phyloP scores from a whole-genome alignment of 2,329 filamentous ascomycete genomes.

The Fusarium devonianum region DNA sequence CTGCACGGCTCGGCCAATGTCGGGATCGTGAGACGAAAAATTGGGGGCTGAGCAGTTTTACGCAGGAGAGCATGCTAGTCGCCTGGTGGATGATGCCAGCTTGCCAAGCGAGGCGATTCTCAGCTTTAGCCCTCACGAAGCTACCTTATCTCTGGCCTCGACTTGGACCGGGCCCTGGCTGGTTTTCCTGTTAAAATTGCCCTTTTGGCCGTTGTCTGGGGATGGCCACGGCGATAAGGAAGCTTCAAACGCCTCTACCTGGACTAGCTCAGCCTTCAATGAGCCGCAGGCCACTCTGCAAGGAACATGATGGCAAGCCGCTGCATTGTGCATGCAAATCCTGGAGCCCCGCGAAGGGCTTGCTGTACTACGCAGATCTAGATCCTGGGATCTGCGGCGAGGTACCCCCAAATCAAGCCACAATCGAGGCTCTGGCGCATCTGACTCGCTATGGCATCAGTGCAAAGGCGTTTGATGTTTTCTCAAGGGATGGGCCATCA shows the following conservation, averaged over 20 bases:
- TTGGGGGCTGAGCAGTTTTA: constrained; percentile 15
- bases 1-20: constrained; percentile 38
- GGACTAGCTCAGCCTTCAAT: constrained; percentile 22
- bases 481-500: constrained; percentile 1
- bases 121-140: too few relatives aligned
- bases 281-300: constrained; percentile 39
- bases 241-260: constrained; percentile 16
- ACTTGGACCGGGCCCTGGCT: constrained; percentile 8
- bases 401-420: constrained; percentile 27
- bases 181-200: constrained; percentile 19
- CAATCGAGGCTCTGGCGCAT: constrained; percentile 13
- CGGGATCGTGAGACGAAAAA: constrained; percentile 31
- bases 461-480: too few relatives aligned
- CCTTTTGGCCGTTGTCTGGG: not conserved
- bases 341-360: constrained; percentile 40
- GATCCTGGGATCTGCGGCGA: constrained; percentile 35
- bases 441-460: constrained; percentile 6
- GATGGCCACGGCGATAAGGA: constrained; percentile 21
- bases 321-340: constrained; percentile 38
- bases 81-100: constrained; percentile 1
- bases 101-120: constrained; percentile 6
- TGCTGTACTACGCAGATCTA: constrained; percentile 32
- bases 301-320: constrained; percentile 32
- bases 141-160: constrained; percentile 3
- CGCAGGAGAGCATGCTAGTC: constrained; percentile 8